phyloP scores from a whole-genome alignment of 1,284 basidiomycete genomes.

The Cryptococcus jaspeensis region DNA sequence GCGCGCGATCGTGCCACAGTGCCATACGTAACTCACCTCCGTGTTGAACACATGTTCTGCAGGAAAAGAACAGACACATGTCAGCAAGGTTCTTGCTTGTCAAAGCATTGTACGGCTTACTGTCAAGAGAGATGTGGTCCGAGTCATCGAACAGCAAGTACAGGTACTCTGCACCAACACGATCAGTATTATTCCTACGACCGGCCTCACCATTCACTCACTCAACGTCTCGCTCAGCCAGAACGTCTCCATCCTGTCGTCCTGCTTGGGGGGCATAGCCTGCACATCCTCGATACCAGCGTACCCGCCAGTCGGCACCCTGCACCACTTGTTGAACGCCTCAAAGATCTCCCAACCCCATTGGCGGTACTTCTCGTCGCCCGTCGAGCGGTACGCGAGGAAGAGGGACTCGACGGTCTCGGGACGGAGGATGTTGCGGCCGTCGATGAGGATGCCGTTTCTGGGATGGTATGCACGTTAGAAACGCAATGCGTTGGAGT shows the following conservation, averaged over 20 bases:
- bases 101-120: constrained; percentile 55
- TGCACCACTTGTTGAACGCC: constrained; percentile 80
- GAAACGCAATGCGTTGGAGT: not conserved
- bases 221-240: constrained; percentile 88
- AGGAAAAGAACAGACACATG: not conserved
- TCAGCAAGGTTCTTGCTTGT: not conserved
- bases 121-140: constrained; percentile 66
- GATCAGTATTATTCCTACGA: not conserved
- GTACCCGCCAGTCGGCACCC: constrained; percentile 72
- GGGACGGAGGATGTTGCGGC: constrained; percentile 88
- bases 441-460: constrained; percentile 63
- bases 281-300: constrained; percentile 83
- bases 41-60: constrained; percentile 92
- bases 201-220: constrained; percentile 25
- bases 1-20: too few species aligned
- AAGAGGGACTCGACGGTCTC: constrained; percentile 95
- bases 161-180: constrained; percentile 66
- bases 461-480: constrained; percentile 3
- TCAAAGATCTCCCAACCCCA: constrained; percentile 89
- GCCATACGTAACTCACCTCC: constrained; percentile 59
- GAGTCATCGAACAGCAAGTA: constrained; percentile 83
- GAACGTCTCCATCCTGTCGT: constrained; percentile 96
- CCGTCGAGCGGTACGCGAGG: constrained; percentile 79
- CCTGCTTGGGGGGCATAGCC: constrained; percentile 60
- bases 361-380: constrained; percentile 74